Conservation (phyloP, 2,329 filamentous ascomycete species). For the Aureobasidium sp. region DNA sequence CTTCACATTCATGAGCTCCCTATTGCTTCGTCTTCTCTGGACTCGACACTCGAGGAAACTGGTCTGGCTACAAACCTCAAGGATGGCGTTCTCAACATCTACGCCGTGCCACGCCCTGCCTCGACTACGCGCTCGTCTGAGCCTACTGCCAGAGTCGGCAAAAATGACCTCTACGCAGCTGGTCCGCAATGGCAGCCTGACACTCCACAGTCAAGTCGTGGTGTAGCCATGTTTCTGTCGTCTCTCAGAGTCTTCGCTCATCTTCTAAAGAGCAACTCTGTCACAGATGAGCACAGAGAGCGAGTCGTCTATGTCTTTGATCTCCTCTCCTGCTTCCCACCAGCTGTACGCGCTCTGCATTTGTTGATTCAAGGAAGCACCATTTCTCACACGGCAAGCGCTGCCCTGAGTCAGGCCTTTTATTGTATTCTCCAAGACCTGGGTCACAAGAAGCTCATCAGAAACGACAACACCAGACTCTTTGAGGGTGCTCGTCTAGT, state of each 20-base stretch:
- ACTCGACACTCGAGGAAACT: slow-evolving; percentile 19
- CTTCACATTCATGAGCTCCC: slow-evolving; percentile 28
- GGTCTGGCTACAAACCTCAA: slow-evolving; percentile 20
- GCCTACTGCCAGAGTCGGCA: slow-evolving; percentile 17
- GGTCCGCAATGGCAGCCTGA: slow-evolving; percentile 25
- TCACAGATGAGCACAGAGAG: slow-evolving; percentile 13
- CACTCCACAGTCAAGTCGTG: slow-evolving; percentile 27
- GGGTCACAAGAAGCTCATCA: slow-evolving; percentile 26
- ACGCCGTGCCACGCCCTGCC: slow-evolving; percentile 22
- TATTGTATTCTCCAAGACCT: slow-evolving; percentile 26
- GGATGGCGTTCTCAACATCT: slow-evolving; percentile 26
- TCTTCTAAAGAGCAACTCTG: slow-evolving; percentile 23
- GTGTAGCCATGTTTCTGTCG: slow-evolving; percentile 31
- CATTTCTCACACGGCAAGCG: slow-evolving; percentile 24
- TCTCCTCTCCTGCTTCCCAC: slow-evolving; percentile 28
- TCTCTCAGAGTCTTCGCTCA: slow-evolving; percentile 29
- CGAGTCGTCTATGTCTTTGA: slow-evolving; percentile 25
- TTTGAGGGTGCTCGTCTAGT: slow-evolving; percentile 32
- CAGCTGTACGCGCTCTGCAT: slow-evolving; percentile 29
- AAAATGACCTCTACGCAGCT: slow-evolving; percentile 24
- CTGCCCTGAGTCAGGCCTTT: slow-evolving; percentile 28
- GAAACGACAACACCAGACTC: slow-evolving; percentile 23
- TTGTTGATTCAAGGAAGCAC: slow-evolving; percentile 31
- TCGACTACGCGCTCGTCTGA: background rate
- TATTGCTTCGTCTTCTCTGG: slow-evolving; percentile 22